These are phyloP conservation scores for Colletotrichum sp. DNA, from an alignment of 2,329 filamentous ascomycete genomes.

Conservation along the genomic window DNA sequence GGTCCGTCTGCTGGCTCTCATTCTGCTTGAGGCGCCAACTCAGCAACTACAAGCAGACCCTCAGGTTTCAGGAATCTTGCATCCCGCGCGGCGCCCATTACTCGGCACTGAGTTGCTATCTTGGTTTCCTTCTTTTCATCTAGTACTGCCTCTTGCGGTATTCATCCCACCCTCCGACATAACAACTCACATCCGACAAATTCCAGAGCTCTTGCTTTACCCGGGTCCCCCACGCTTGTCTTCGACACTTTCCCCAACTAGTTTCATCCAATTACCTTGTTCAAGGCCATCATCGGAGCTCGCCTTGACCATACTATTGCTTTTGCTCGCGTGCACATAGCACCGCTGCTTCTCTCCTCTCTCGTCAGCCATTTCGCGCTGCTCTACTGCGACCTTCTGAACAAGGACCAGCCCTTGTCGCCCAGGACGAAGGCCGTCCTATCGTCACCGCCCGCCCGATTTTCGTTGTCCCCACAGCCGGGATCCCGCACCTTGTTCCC, in stretches of 20 bases:
- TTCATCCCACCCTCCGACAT: slow-evolving; percentile 1
- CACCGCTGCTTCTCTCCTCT: not conserved
- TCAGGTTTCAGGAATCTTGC: not conserved
- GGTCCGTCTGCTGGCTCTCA: not conserved
- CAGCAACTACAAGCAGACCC: not conserved
- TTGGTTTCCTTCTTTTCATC: not conserved
- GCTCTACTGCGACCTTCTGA: not conserved
- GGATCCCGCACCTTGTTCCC: slow-evolving; percentile 15
- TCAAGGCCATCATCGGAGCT: not conserved
- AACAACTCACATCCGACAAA: not conserved
- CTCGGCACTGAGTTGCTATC: not conserved
- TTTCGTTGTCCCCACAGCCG: slow-evolving; percentile 17
- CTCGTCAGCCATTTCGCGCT: slow-evolving; percentile 9
- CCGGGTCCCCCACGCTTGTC: slow-evolving; percentile 11
- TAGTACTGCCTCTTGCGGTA: not conserved
- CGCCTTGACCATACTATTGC: slow-evolving; percentile 3
- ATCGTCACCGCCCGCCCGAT: slow-evolving; percentile 21
- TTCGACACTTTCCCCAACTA: not conserved
- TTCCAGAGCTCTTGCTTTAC: slow-evolving; percentile 14
- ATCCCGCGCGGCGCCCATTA: not conserved
- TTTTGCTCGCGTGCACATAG: slow-evolving; percentile 14
- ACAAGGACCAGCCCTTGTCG: slow-evolving; percentile 16
- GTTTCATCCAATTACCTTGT: not conserved
- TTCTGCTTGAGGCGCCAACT: not conserved
- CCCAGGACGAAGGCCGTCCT: slow-evolving; percentile 4